A percentile compares a stretch with the other conserved stretches of the same genome.
Evolutionary conservation across 306 rosid species (phyloP).

Genomic region (Canavalia ensiformis): DNA sequence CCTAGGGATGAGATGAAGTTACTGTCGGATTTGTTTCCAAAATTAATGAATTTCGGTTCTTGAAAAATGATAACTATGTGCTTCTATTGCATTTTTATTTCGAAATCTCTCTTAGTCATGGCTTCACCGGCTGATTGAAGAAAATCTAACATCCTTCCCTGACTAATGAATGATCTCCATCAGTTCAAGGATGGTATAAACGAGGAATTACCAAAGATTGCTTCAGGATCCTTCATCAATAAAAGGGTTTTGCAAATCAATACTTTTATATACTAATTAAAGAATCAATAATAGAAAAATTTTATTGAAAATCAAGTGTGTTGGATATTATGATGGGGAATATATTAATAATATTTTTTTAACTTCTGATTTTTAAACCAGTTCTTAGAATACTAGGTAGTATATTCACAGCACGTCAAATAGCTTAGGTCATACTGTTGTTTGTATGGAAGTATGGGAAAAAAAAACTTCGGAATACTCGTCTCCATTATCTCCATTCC

Average conservation of each 20-base stretch:
- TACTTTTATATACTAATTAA: too few species aligned
- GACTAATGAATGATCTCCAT: not conserved
- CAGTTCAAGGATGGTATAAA: too few species aligned
- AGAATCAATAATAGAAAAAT: too few species aligned
- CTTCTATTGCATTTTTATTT: not conserved
- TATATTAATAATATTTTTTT: too few species aligned
- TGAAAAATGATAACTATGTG: not conserved
- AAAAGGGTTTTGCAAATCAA: too few species aligned
- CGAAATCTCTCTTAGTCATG: not conserved
- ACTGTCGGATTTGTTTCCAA: not conserved
- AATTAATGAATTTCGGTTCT: not conserved
- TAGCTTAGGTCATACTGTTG: not conserved
- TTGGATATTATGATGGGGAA: too few species aligned
- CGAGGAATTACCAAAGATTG: not conserved
- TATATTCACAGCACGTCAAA: too few species aligned
- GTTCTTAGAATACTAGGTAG: too few species aligned
- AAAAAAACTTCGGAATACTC: not conserved
- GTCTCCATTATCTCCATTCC: not conserved
- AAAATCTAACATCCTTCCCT: not conserved
- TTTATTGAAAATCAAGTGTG: too few species aligned
- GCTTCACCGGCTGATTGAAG: not conserved
- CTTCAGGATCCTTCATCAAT: not conserved
- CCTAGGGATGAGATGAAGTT: not conserved
- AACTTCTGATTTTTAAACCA: too few species aligned
- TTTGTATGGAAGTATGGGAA: constrained; percentile 9